Base-by-base conservation (phyloP, 1,284 basidiomycete genomes). In the Leccinum variabile region DNA sequence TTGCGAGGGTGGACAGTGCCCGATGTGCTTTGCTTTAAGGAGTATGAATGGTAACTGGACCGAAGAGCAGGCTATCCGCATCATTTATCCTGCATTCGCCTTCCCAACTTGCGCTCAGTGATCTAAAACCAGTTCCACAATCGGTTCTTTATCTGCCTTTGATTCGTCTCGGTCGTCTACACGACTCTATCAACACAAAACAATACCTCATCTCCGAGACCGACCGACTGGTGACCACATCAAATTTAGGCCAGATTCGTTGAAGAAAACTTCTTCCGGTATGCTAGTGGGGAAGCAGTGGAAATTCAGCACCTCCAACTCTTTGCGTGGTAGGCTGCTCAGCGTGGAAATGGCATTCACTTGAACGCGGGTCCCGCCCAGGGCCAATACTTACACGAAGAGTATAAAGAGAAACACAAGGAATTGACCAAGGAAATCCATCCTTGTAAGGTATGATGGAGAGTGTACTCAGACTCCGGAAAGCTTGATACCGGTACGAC, bases 321-420 rank as follows among this genome's bases (percentile, higher is more conserved):
- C 25, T 99, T 98, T 73, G 97, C 97, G 0, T 98, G 96, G 96
- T 94, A 98, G 77, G 94, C 95, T 22, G 91, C 93, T 35, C 87
- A 92, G 53, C 86, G 92, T 6, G 97, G 97, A 1, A 96, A 96
- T 73, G 94, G 97, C 72, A 89, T 98, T 28, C 95, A 99, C 76
- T 81, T 98, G 64, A 95, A 97, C 71, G 94, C 97, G 54, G 98
- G 98, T 71, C 97, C 97, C 1, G 99, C 95, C 0, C 92, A 97
- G 66, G 95, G 96, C 63, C 90, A 98, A 77, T 82, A 97, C 30
- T 81, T 98, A 54, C 96, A 97, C 75, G 84, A 90, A 53, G 92
- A 98, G 72, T 98, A 92, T 83, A 98, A 95, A 78, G 95, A 97
- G 66, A 87, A 92, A 70, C 80, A 96, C 57, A 94, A 94, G 75